A percentile compares a stretch with the other conserved stretches of the same genome.
Conservation (phyloP, 305 asterid species). For the Coffea humblotiana region DNA sequence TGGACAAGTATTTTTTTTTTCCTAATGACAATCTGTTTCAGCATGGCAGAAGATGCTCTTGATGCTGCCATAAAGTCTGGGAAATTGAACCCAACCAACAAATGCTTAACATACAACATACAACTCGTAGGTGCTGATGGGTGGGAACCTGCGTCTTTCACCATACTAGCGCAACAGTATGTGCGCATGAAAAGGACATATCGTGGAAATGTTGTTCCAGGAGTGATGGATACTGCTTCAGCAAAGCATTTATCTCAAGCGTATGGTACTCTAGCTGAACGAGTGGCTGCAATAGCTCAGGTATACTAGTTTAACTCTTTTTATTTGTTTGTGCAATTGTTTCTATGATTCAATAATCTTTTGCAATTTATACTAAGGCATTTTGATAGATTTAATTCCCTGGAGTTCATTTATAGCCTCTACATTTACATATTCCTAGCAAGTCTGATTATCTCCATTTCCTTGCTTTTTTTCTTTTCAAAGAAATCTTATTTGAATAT, state of each 20-base stretch:
- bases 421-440: not conserved
- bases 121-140: slow-evolving; percentile 90
- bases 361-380: not conserved
- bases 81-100: slow-evolving; percentile 63
- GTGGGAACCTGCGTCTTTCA: slow-evolving; percentile 95
- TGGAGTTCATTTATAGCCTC: not conserved
- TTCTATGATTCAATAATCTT: not conserved
- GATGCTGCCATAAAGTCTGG: slow-evolving; percentile 82
- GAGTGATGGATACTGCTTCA: slow-evolving; percentile 89
- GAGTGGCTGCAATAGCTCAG: slow-evolving; percentile 94
- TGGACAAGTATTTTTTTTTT: slow-evolving; percentile 2
- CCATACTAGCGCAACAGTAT: slow-evolving; percentile 82
- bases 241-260: slow-evolving; percentile 97
- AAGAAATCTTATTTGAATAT: not conserved
- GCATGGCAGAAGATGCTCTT: slow-evolving; percentile 99
- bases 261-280: slow-evolving; percentile 78
- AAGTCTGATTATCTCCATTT: not conserved
- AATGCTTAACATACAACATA: slow-evolving; percentile 63
- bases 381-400: not conserved
- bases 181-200: slow-evolving; percentile 73
- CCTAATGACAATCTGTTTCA: slow-evolving; percentile 42
- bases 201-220: slow-evolving; percentile 88
- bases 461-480: not conserved
- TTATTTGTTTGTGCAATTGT: slow-evolving; percentile 1
- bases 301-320: slow-evolving; percentile 30